phyloP scores from a whole-genome alignment of 1,284 basidiomycete genomes.

The Ceratobasidium sp. region DNA sequence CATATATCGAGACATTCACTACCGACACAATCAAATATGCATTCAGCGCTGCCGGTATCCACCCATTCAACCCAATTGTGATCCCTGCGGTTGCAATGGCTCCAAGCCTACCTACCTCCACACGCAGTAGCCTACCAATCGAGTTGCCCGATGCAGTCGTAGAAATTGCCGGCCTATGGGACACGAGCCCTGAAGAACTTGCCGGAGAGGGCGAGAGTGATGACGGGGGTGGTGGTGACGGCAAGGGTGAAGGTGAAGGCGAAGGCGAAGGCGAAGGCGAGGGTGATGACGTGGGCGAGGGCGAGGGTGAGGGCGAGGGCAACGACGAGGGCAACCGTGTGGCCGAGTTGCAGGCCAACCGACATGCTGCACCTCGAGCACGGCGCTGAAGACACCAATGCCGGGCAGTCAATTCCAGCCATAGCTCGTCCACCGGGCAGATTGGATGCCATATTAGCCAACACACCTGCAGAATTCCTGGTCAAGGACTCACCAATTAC shows the following conservation, averaged over 20 bases:
- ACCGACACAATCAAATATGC: conserved; percentile 7
- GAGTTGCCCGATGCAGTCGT: conserved; percentile 30
- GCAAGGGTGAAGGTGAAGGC: conserved; percentile 8
- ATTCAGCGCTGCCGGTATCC: conserved; percentile 26
- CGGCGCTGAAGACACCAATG: no score
- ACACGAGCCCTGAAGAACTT: not conserved
- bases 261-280: not conserved
- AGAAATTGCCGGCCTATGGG: not conserved
- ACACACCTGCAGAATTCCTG: not conserved
- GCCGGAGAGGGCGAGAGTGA: not conserved
- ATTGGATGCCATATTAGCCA: not conserved
- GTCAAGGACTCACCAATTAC: not conserved
- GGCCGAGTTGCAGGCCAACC: no score
- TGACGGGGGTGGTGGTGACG: not conserved
- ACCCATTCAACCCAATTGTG: conserved; percentile 20
- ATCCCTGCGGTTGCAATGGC: conserved; percentile 14
- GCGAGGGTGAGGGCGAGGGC: not conserved
- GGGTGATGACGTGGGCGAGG: conserved; percentile 10
- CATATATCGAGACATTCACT: conserved; percentile 23
- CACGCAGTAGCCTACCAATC: conserved; percentile 23
- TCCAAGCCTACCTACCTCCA: conserved; percentile 20
- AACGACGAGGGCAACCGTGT: not conserved
- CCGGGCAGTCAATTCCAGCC: no score
- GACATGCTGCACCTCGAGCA: no score
- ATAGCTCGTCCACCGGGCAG: no score